Evolutionary conservation across 306 rosid species (phyloP).

Genomic region (Spatholobus suberectus): DNA sequence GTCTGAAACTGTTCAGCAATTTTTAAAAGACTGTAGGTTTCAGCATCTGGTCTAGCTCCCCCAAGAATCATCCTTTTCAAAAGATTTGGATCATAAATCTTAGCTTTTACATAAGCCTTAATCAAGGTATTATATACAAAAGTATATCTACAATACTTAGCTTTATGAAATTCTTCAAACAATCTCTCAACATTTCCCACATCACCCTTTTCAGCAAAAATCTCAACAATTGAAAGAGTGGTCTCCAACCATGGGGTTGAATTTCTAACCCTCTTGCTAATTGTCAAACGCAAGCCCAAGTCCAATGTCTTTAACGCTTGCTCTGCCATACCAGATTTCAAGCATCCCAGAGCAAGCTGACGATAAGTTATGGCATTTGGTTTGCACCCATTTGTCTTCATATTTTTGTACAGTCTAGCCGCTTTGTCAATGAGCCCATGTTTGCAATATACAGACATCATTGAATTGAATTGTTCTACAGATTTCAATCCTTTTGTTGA

Average conservation of each 20-base stretch:
- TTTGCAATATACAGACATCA: constrained; percentile 75
- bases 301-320: constrained; percentile 78
- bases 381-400: constrained; percentile 66
- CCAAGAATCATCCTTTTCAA: constrained; percentile 88
- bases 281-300: constrained; percentile 55
- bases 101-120: constrained; percentile 91
- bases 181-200: constrained; percentile 73
- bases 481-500: constrained; percentile 64
- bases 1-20: constrained; percentile 78
- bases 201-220: constrained; percentile 79
- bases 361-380: constrained; percentile 88
- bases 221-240: constrained; percentile 70
- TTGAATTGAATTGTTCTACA: constrained; percentile 77
- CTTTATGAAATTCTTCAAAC: constrained; percentile 70
- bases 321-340: constrained; percentile 70
- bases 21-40: constrained; percentile 86
- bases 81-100: constrained; percentile 74
- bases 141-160: constrained; percentile 78
- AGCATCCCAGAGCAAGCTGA: constrained; percentile 84
- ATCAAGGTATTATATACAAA: constrained; percentile 84
- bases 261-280: constrained; percentile 61
- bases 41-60: constrained; percentile 93
- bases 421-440: constrained; percentile 77
- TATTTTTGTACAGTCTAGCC: constrained; percentile 58
- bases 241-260: constrained; percentile 95